phyloP scores from a whole-genome alignment of 2,329 filamentous ascomycete genomes.

The Cryphonectria carpinicola region DNA sequence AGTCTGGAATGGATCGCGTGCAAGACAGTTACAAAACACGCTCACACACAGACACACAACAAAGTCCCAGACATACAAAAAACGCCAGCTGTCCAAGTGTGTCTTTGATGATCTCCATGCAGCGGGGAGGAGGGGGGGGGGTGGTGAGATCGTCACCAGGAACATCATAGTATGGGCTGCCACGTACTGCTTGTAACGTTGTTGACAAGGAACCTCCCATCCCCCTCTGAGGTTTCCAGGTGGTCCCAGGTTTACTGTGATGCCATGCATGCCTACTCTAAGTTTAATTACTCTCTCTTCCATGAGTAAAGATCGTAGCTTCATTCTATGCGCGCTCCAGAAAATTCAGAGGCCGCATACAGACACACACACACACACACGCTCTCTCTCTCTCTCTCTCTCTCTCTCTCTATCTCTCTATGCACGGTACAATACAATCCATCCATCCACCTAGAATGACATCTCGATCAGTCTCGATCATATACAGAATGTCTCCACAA shows the following conservation, averaged over 20 bases:
- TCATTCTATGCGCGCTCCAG: constrained; percentile 6
- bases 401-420: background rate
- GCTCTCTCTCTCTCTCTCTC: background rate
- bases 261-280: background rate
- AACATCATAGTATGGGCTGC: background rate
- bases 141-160: background rate
- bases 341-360: background rate
- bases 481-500: background rate
- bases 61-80: background rate
- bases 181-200: background rate
- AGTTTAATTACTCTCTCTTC: too few species aligned
- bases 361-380: too few species aligned
- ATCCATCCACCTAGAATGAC: background rate
- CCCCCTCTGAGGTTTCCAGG: background rate
- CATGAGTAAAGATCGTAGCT: constrained; percentile 7
- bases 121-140: background rate
- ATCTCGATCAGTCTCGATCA: constrained; percentile 8
- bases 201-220: background rate
- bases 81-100: background rate
- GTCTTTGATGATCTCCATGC: background rate
- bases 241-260: background rate
- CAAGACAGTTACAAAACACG: background rate
- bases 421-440: background rate
- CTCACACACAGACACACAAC: background rate
- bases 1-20: background rate